Base-by-base conservation (phyloP, 2,329 filamentous ascomycete species). In the Lomentospora prolificans region DNA sequence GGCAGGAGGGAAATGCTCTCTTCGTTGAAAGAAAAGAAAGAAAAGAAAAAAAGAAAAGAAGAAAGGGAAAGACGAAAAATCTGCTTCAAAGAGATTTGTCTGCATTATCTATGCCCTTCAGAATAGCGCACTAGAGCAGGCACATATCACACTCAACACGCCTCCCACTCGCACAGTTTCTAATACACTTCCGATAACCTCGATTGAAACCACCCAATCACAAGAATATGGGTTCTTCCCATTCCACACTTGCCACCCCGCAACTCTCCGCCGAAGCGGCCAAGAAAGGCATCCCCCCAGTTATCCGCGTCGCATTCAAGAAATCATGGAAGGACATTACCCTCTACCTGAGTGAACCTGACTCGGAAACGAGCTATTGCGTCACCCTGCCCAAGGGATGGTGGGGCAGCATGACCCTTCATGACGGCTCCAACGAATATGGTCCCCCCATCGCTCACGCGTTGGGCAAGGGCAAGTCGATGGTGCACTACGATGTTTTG, bases 251-350 rank as follows among this genome's bases (percentile, higher is more conserved):
- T 19, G 22, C 17, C 19, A 9, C 31, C 31, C 51, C 51, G 6
- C 51, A 53, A 53, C 30, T 53, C n/a, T 36, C 51, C 17, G n/a
- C n/a, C 30, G 7, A 53, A 12, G 17, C 33, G 19, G 31, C 51
- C 17, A 24, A 22, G 17, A 19, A 31, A 2, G 50, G 25, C 27
- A 4, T 51, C 1, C n/a, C 51, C 17, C 51, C 51, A 5, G 51
- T 41, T 12, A 17, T 53, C 8, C 51, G 33, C 19, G 51, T 39
- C 17, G 30, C 14, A 10, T 31, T 39, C n/a, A 36, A 41, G 25
- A 39, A 53, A n/a, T 53, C 51, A 24, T 53, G 51, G 51, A 39
- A 19, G 19, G 19, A 36, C 19, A 8, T 53, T 19, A 53, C 31
- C 8, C n/a, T 9, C 22, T 8, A 8, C 9, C 31, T 53, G 24